Base-by-base conservation (phyloP, 1,139 yeast species). In the Suhomyces choctaworum region DNA sequence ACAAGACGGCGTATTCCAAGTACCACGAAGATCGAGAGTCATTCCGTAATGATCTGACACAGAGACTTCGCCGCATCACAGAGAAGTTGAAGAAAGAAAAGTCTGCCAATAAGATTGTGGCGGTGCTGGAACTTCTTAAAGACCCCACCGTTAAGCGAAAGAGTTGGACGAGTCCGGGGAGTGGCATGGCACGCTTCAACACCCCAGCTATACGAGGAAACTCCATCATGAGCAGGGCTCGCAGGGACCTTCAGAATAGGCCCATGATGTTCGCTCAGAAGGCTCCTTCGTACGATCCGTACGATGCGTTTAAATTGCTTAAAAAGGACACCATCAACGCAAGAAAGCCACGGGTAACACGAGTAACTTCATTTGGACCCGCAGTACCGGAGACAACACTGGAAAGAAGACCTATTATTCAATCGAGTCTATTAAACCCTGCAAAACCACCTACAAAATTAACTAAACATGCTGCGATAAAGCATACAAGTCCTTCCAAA, bases 31-130 rank as follows among this genome's bases (percentile, higher is more conserved):
- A 78, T 33, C 60, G 72, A 22, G 66, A 67, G 16, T 51, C 53
- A 34, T 75, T 76, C 46, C 62, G 78, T 36, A 71, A 71, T 34
- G 66, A 71, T 42, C 73, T 79, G 11, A 70, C 80, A 1, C 70
- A 66, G 36, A 58, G 78, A 36, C 56, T 77, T 28, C 60, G 82
- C 40, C 52, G 59, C 29, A 62, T 73, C 44, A 72, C 72, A 41
- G 65, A 66, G 40, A 58, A 59, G 39, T 50, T 74, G 13, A 58
- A 67, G 41, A 47, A 57, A 33, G 68, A 75, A 36, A 74, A 76
- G 45, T 63, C 69, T 11, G 64, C 62, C 32, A 78, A 74, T 36
- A 68, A 74, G 42, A 69, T 78, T 2, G 62, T 65, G 8, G 53
- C 69, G 10, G 70, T 70, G 4, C 62, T 60, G 25, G 64, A 64